Evolutionary conservation across 441 rosid species (phyloP), one percentile per base, ranked within the genome.

Genomic region (Adansonia madagascariensis): DNA sequence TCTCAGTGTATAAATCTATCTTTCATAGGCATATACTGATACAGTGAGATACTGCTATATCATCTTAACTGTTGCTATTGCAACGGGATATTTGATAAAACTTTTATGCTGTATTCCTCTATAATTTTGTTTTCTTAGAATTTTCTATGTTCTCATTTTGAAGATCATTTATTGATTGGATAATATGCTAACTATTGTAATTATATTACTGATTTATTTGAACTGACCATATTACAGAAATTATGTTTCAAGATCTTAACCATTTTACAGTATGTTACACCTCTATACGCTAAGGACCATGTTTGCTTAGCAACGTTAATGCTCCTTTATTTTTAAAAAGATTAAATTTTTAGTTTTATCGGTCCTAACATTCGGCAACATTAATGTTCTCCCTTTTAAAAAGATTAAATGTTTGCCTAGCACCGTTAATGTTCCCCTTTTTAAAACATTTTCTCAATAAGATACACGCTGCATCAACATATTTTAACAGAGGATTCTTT

Each of bases 381-480:
- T 27, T 27, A 27, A 68, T 47, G 67, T 8, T 9, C 0, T 41
- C 14, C 39, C 31, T 27, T 27, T 27, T 27, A 27, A 27, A 27
- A 27, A 27, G 31, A 27, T 27, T 27, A 1, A 27, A 27, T 1
- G 31, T 27, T 27, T 27, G 31, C 2, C 31, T 27, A 27, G 31
- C 31, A 27, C 31, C 31, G 31, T 27, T 27, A 27, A 27, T 27
- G 31, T 27, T 27, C 31, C 2, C 31, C 31, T 27, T 27, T 27
- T 22, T 68, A 18, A 31, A 67, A 46, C 20, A 20, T 67, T 46
- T 67, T 67, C 72, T 47, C 55, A 46, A 44, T 44, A 67, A 67
- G 35, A 67, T 67, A 12, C 44, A 20, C 17, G 2, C 72, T 68
- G 73, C 73, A 46, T 68, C 41, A 11, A 68, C 56, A 47, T 46